Evolutionary conservation across 1,139 yeast genomes (phyloP), one percentile per base, ranked within the genome.

Genomic region (Saccharomyces pastorianus): DNA sequence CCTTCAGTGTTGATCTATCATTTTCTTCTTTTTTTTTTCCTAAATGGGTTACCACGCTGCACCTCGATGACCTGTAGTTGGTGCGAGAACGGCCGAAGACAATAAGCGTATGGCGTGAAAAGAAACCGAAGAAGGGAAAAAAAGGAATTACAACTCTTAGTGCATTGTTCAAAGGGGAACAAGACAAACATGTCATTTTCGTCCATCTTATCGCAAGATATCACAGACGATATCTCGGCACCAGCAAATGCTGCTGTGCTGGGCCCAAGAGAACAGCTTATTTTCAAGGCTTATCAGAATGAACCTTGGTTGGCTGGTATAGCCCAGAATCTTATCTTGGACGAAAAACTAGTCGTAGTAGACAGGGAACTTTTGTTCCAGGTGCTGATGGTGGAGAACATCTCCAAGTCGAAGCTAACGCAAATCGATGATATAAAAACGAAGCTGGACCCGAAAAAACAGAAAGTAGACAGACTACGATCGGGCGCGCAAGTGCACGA

Each of bases 321-420:
- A 17, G 53, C 62, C 14, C 38, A 55, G 11, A 38, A 53, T 4
- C 51, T 56, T 20, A 51, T 56, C 17, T 51, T 56, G 7, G 62
- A 66, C 5, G 58, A 59, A 48, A 61, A 59, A 50, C 49, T 60
- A 47, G 49, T 54, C 3, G 44, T 38, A 17, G 56, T 61, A 1
- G 62, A 65, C 48, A 57, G 62, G 14, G 64, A 65, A 17, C 56
- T 70, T 9, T 51, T 76, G 6, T 75, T 76, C 57, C 79, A 76
- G 62, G 67, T 76, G 2, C 64, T 76, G 4, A 73, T 72, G 60
- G 58, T 75, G 1, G 68, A 71, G 54, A 73, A 76, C 60, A 59
- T 72, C 6, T 62, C 72, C 1, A 61, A 57, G 26, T 72, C 79
- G 0, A 63, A 65, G 14, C 55, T 73, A 26, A 55, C 67, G 4